Evolutionary conservation across 1,139 yeast species (phyloP), one percentile per base, ranked within the genome.

Genomic region (Zygosaccharomyces sapae): DNA sequence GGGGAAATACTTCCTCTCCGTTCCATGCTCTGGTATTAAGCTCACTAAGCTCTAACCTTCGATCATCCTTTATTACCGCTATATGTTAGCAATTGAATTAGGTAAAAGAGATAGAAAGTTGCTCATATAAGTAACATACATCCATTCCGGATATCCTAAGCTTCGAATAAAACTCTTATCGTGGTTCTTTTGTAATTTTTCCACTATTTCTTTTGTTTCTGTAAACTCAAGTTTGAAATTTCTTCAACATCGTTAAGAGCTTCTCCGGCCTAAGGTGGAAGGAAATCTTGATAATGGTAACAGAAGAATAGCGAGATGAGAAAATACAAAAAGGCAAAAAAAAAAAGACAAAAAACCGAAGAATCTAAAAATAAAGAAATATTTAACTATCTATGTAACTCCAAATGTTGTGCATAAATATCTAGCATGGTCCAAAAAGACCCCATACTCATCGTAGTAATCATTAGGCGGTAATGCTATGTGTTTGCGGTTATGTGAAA

Each of bases 1-100:
- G 31, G 2, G 57, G 56, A 34, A 51, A 56, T 3, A 56, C 58
- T 13, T 49, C 56, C 30, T 70, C 75, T 1, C 80, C 85, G 25
- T 67, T 65, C 87, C 88, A 81, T 2, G 83, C 81, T 44, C 63
- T 56, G 3, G 58, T 45, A 61, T 83, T 83, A 44, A 73, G 61
- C 16, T 69, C 71, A 41, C 57, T 55, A 33, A 80, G 67, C 50
- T 72, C 69, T 27, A 49, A 43, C 55, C 78, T 66, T 52, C 73
- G 51, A 39, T 56, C 65, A 55, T 61, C 49, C 62, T 62, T 38
- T 5, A 29, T 19, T 12, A 30, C 36, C 39, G 37, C 12, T 10
- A 35, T 24, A 16, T 40, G 47, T 44, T 36, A 44, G 47, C 27
- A 38, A 38, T 27, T 29, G 18, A 33, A 34, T 16, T 30, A 24